A percentile compares a stretch with the other conserved stretches of the same genome.
Conservation (phyloP, 345 rosid species). For the Stellera chamaejasme region DNA sequence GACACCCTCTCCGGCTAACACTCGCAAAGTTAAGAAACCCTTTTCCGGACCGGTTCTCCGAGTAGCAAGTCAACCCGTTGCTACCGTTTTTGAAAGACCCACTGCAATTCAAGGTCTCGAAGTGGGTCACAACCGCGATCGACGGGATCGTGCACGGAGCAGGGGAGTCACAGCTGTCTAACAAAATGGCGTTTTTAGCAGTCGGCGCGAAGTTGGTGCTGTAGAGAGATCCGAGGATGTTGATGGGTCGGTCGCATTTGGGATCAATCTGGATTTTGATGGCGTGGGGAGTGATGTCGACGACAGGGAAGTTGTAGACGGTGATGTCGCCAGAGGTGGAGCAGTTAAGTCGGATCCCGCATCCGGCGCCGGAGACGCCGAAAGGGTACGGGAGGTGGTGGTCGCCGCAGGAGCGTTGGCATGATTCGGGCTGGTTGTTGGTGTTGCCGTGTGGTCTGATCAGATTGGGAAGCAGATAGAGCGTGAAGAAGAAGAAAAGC, state of each 20-base stretch:
- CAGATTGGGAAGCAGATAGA: too few relatives aligned
- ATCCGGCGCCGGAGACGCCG: constrained; percentile 41
- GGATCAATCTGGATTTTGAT: constrained; percentile 32
- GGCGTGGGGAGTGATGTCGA: constrained; percentile 4
- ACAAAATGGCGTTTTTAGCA: constrained; percentile 30
- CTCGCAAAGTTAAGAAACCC: constrained; percentile 15
- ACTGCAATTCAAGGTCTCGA: constrained; percentile 14
- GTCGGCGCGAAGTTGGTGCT: constrained; percentile 34
- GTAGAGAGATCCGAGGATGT: constrained; percentile 30
- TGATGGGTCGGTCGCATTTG: constrained; percentile 37
- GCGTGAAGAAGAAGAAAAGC: too few relatives aligned
- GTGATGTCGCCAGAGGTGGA: constrained; percentile 9
- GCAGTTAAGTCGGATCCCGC: constrained; percentile 47
- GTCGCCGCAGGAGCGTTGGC: constrained; percentile 33
- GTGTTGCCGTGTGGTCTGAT: too few relatives aligned
- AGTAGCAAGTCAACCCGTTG: constrained; percentile 27
- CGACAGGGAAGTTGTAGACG: constrained; percentile 26
- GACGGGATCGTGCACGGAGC: constrained; percentile 27
- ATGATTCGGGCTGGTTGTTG: constrained; percentile 20
- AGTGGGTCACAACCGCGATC: constrained; percentile 23
- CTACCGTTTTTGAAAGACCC: background rate
- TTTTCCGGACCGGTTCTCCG: background rate
- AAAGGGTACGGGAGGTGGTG: constrained; percentile 37
- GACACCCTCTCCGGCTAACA: constrained; percentile 20
- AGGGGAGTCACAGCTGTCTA: constrained; percentile 24